Percentiles rank a stretch among this genome's conserved stretches.
Evolutionary conservation across 352 stramenopile genomes (phyloP).

Genomic region (Globisporangium okanoganense): DNA sequence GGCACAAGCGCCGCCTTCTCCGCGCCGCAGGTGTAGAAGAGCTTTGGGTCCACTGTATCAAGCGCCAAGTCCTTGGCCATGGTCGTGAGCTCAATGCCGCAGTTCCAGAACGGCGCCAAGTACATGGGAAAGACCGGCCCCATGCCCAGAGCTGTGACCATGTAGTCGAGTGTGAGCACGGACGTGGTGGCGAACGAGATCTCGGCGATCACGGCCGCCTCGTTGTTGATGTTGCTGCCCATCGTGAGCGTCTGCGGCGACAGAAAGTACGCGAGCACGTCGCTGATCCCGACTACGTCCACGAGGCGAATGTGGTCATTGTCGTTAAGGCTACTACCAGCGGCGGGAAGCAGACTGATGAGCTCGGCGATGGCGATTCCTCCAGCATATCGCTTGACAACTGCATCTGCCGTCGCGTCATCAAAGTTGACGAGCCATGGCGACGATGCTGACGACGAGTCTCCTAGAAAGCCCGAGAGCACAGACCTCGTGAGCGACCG

Average conservation of each 20-base stretch:
- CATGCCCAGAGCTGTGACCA: constrained; percentile 33
- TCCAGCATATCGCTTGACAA: constrained; percentile 22
- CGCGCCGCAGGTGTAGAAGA: constrained; percentile 22
- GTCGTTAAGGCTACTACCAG: constrained; percentile 6
- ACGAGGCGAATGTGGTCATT: constrained; percentile 24
- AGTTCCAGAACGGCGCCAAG: constrained; percentile 41
- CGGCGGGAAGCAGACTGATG: constrained; percentile 19
- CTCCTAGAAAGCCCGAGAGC: constrained; percentile 24
- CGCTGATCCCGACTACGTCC: constrained; percentile 23
- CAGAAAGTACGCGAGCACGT: constrained; percentile 22
- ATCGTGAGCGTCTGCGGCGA: constrained; percentile 29
- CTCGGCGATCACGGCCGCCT: constrained; percentile 35
- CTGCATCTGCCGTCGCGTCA: constrained; percentile 19
- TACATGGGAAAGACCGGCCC: constrained; percentile 26
- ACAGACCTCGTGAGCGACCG: constrained; percentile 41
- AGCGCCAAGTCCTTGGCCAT: constrained; percentile 32
- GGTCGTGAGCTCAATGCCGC: constrained; percentile 32
- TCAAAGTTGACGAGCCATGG: constrained; percentile 8
- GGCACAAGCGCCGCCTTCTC: constrained; percentile 21
- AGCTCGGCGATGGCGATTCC: constrained; percentile 25
- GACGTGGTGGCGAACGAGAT: constrained; percentile 26
- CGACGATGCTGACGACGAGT: constrained; percentile 17
- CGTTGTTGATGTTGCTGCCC: constrained; percentile 33
- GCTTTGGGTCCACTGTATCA: constrained; percentile 17
- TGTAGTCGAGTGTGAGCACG: constrained; percentile 30